phyloP scores from a whole-genome alignment of 129 eudicot genomes.

The Chrysanthemum lavandulifolium region DNA sequence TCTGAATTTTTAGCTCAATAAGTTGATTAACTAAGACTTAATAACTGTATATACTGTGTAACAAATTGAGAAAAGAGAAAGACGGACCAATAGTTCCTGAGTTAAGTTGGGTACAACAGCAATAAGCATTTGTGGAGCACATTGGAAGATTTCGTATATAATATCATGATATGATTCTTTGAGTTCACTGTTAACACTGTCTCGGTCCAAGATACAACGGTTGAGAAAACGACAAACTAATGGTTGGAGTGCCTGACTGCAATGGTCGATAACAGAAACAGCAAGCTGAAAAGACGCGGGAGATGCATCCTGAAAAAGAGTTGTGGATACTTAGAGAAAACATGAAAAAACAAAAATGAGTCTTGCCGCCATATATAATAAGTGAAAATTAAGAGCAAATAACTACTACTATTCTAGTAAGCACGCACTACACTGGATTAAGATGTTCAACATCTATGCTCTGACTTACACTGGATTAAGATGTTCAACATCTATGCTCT shows the following conservation, averaged over 20 bases:
- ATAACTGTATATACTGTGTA: background rate
- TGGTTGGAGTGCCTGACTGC: constrained; percentile 58
- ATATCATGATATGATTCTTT: constrained; percentile 82
- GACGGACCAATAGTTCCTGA: constrained; percentile 78
- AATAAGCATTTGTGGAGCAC: constrained; percentile 76
- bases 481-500: background rate
- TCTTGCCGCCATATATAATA: constrained; percentile 2
- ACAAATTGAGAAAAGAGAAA: constrained; percentile 10
- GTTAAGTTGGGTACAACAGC: constrained; percentile 72
- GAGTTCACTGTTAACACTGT: constrained; percentile 58
- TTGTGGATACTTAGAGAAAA: background rate
- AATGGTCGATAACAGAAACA: constrained; percentile 65
- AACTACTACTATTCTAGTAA: too few species aligned
- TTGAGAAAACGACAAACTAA: constrained; percentile 67
- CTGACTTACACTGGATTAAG: background rate
- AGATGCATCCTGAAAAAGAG: constrained; percentile 55
- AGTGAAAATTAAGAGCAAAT: too few species aligned
- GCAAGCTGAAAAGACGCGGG: constrained; percentile 68
- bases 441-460: background rate
- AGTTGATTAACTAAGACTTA: constrained; percentile 8
- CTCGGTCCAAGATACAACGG: constrained; percentile 75
- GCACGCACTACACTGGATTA: too few species aligned
- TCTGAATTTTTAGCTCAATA: constrained; percentile 6
- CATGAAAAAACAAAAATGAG: background rate
- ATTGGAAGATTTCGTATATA: constrained; percentile 57